Percentiles rank a stretch among this genome's conserved stretches.
Conservation (phyloP, 2,329 filamentous ascomycete species). For the Stachybotrys chlorohalonatus region DNA sequence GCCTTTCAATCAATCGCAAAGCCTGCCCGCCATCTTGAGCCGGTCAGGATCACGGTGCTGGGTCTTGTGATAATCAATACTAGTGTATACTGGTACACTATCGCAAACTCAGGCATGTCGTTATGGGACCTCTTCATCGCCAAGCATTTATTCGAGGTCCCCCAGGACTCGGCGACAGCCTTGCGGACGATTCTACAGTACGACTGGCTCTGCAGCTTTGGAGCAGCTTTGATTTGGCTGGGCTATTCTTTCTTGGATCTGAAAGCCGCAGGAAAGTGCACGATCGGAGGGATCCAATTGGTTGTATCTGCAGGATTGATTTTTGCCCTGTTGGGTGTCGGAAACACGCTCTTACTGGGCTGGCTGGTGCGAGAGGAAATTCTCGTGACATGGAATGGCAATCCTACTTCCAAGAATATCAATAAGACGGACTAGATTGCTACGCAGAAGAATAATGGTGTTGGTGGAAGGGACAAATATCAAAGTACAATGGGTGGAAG, state of each 20-base stretch:
- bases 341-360: not conserved
- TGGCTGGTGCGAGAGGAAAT: not conserved
- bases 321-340: not conserved
- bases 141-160: constrained; percentile 9
- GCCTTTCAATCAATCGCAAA: not conserved
- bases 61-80: constrained; percentile 5
- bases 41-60: not conserved
- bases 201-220: constrained; percentile 14
- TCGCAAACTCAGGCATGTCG: constrained; percentile 1
- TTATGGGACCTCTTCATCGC: constrained; percentile 12
- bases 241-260: constrained; percentile 12
- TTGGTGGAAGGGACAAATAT: not conserved
- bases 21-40: not conserved
- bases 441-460: not conserved
- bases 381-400: not conserved
- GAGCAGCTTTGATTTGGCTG: constrained; percentile 13
- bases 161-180: constrained; percentile 4
- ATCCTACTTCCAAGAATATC: not conserved
- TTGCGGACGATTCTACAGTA: constrained; percentile 16
- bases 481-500: not conserved
- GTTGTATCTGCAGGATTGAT: not conserved
- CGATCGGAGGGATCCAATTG: not conserved
- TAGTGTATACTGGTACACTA: constrained; percentile 10
- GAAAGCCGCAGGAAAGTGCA: constrained; percentile 7
- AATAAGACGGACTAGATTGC: not conserved